Evolutionary conservation across 495 filamentous ascomycete species (phyloP).

Genomic region (Penicillium odoratum): DNA sequence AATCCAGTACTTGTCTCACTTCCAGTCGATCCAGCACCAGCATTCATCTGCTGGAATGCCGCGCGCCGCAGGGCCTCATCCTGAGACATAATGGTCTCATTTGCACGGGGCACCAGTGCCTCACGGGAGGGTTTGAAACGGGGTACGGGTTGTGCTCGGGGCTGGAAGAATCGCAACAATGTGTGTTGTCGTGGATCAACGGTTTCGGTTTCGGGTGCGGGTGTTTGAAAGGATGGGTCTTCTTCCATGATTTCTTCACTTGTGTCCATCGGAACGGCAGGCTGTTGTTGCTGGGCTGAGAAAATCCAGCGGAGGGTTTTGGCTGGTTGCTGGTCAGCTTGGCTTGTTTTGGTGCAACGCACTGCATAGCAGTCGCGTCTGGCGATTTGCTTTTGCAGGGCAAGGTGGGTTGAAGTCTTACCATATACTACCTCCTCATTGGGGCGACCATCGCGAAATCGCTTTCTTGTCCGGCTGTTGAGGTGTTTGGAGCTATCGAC

Average conservation of each 20-base stretch:
- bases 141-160: conserved; percentile 25
- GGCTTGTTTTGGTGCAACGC: neutral
- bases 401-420: conserved; percentile 19
- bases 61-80: conserved; percentile 22
- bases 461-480: conserved; percentile 52
- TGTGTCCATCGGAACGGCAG: conserved; percentile 16
- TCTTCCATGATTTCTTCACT: conserved; percentile 32
- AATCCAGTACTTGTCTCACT: conserved; percentile 29
- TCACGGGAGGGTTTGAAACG: conserved; percentile 29
- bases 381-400: neutral
- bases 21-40: conserved; percentile 18
- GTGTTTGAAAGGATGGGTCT: conserved; percentile 7
- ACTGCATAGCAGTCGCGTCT: neutral
- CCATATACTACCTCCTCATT: conserved; percentile 48
- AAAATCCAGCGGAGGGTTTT: conserved; percentile 51
- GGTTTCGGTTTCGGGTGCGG: conserved; percentile 17
- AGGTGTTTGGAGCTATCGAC: conserved; percentile 41
- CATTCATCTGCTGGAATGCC: conserved; percentile 20
- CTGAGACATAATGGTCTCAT: conserved; percentile 19
- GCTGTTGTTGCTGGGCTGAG: conserved; percentile 36
- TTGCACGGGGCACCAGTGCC: conserved; percentile 29
- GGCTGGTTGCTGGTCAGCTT: conserved; percentile 31
- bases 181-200: conserved; percentile 49
- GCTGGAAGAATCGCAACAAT: conserved; percentile 45
- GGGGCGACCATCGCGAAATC: conserved; percentile 51